Evolutionary conservation across 2,329 filamentous ascomycete genomes (phyloP).

Genomic region (Clarireedia hainanense): DNA sequence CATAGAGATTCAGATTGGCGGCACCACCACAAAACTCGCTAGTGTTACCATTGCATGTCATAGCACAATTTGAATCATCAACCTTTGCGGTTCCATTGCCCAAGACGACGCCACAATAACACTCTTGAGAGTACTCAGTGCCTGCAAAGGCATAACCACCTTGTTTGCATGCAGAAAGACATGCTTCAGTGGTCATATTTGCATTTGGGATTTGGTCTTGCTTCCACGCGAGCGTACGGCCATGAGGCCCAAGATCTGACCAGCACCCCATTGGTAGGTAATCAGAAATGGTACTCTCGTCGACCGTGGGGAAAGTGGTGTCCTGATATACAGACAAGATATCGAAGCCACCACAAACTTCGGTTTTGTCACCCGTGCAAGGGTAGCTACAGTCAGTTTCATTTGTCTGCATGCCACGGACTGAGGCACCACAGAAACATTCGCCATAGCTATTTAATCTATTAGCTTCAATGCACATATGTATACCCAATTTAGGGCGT

Average conservation of each 20-base stretch:
- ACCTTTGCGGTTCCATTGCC: conserved; percentile 23
- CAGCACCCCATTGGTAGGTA: conserved; percentile 34
- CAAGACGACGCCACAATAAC: conserved; percentile 34
- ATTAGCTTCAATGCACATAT: neutral
- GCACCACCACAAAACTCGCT: conserved; percentile 31
- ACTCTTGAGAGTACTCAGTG: conserved; percentile 32
- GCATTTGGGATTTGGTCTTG: conserved; percentile 26
- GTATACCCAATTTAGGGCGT: no score
- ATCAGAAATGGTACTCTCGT: conserved; percentile 24
- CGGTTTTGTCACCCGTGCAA: conserved; percentile 20
- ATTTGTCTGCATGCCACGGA: conserved; percentile 23
- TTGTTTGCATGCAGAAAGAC: conserved; percentile 32
- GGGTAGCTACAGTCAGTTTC: conserved; percentile 22
- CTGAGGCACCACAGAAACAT: conserved; percentile 30
- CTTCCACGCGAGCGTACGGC: conserved; percentile 26
- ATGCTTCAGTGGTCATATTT: conserved; percentile 29
- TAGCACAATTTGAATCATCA: conserved; percentile 17
- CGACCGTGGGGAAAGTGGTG: conserved; percentile 26
- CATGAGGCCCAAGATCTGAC: conserved; percentile 28
- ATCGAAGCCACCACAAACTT: conserved; percentile 23
- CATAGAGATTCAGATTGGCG: conserved; percentile 31
- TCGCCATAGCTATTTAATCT: conserved; percentile 18
- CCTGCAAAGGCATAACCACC: conserved; percentile 33
- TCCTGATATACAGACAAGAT: conserved; percentile 30
- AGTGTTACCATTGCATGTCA: conserved; percentile 27